Conservation (phyloP, 2,329 filamentous ascomycete species). For the Thelonectria discophora region DNA sequence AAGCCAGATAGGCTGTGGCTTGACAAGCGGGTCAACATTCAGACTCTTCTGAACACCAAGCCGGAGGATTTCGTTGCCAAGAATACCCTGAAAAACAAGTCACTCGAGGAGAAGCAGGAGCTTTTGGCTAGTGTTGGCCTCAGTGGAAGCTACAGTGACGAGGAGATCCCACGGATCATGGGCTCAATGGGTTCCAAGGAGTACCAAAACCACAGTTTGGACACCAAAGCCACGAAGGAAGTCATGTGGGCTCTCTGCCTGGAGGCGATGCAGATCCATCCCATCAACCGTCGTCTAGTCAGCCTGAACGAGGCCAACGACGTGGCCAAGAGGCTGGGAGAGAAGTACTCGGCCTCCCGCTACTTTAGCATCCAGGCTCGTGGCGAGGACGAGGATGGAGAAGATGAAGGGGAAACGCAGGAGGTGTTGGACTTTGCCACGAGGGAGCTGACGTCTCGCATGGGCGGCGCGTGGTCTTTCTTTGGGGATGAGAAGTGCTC, state of each 20-base stretch:
- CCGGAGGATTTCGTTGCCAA: conserved; percentile 30
- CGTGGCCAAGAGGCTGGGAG: conserved; percentile 64
- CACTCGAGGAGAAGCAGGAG: conserved; percentile 31
- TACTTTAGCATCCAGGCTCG: conserved; percentile 49
- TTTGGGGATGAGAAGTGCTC: conserved; percentile 24
- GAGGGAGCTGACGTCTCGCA: conserved; percentile 29
- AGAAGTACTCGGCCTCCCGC: conserved; percentile 53
- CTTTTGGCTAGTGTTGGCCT: conserved; percentile 41
- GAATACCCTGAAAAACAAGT: conserved; percentile 21
- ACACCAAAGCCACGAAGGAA: conserved; percentile 22
- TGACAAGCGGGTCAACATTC: conserved; percentile 2
- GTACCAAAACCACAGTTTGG: conserved; percentile 15
- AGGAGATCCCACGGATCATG: conserved; percentile 40
- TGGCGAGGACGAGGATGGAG: conserved; percentile 38
- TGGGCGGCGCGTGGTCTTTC: conserved; percentile 34
- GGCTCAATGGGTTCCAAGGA: conserved; percentile 40
- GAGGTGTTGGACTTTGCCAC: conserved; percentile 46
- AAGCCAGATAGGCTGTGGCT: conserved; percentile 28
- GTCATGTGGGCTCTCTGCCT: conserved; percentile 49
- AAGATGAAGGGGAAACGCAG: conserved; percentile 38
- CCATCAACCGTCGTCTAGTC: conserved; percentile 58
- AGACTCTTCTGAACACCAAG: conserved; percentile 10
- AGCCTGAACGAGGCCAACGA: conserved; percentile 66
- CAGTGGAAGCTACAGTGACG: conserved; percentile 40
- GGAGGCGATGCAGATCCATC: conserved; percentile 44